These are phyloP conservation scores for Macrocybe gigantea DNA, from an alignment of 768 basidiomycete species.

Conservation along the genomic window DNA sequence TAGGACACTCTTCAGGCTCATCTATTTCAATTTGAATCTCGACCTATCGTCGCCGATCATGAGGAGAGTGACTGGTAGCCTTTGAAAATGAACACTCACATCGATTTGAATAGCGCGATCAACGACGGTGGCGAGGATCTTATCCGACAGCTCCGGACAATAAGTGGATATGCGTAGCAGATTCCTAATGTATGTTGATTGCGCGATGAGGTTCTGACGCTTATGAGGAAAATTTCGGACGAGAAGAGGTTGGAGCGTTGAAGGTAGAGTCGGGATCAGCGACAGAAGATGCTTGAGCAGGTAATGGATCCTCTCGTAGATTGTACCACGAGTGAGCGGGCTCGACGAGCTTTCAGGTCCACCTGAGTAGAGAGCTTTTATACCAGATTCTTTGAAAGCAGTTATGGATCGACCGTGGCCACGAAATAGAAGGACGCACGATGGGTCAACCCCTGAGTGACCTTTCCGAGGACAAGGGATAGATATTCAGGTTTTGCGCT, in stretches of 20 bases:
- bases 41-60: conserved; percentile 44
- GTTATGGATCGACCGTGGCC: conserved; percentile 4
- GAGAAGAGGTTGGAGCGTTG: conserved; percentile 81
- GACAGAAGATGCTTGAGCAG: conserved; percentile 84
- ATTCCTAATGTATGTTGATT: conserved; percentile 90
- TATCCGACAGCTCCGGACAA: conserved; percentile 82
- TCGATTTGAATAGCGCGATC: conserved; percentile 97
- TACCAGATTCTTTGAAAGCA: conserved; percentile 56
- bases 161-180: conserved; percentile 77
- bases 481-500: conserved; percentile 91
- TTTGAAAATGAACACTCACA: conserved; percentile 41
- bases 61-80: not conserved
- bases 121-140: conserved; percentile 79
- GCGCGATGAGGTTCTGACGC: conserved; percentile 71
- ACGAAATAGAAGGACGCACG: conserved; percentile 47
- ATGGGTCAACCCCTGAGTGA: conserved; percentile 82
- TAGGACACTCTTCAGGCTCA: conserved; percentile 65
- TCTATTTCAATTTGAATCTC: conserved; percentile 97
- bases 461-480: conserved; percentile 73
- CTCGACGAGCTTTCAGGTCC: conserved; percentile 58
- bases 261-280: conserved; percentile 87
- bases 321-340: conserved; percentile 73
- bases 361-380: conserved; percentile 53
- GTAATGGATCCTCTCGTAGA: conserved; percentile 83
- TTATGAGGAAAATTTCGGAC: conserved; percentile 90